These are phyloP conservation scores for Didymella lethalis DNA, from an alignment of 2,329 filamentous ascomycete species.

Conservation along the genomic window DNA sequence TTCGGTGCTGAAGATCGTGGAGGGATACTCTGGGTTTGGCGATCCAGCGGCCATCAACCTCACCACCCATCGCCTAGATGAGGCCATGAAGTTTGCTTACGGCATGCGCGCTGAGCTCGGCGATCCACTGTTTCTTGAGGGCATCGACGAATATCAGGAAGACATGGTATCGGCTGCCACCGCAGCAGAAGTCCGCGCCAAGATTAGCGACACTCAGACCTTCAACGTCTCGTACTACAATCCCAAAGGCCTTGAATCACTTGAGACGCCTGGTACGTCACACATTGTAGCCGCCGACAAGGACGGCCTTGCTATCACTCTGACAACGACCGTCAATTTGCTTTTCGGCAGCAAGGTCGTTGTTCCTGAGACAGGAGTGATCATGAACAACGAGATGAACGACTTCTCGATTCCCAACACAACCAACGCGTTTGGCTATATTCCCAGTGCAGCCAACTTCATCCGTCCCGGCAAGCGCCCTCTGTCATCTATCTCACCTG, in stretches of 20 bases:
- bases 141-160: slow-evolving; percentile 69
- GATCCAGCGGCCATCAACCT: slow-evolving; percentile 66
- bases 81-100: slow-evolving; percentile 91
- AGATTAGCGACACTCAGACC: slow-evolving; percentile 76
- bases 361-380: slow-evolving; percentile 82
- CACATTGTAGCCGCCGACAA: slow-evolving; percentile 76
- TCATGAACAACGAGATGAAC: slow-evolving; percentile 67
- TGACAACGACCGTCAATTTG: slow-evolving; percentile 88
- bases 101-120: slow-evolving; percentile 78
- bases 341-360: slow-evolving; percentile 82
- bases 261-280: slow-evolving; percentile 76
- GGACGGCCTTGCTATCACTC: slow-evolving; percentile 76
- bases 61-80: slow-evolving; percentile 81
- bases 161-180: slow-evolving; percentile 70
- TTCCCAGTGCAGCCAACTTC: slow-evolving; percentile 81
- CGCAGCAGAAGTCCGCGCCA: slow-evolving; percentile 66
- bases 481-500: slow-evolving; percentile 80
- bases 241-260: slow-evolving; percentile 69
- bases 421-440: slow-evolving; percentile 84
- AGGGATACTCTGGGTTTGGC: slow-evolving; percentile 74
- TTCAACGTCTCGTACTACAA: slow-evolving; percentile 78
- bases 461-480: slow-evolving; percentile 82
- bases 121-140: slow-evolving; percentile 77
- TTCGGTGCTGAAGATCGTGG: slow-evolving; percentile 80
- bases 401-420: slow-evolving; percentile 80